phyloP scores from a whole-genome alignment of 225 moss, liverwort and hornwort genomes.

The Physcomitrium patens region DNA sequence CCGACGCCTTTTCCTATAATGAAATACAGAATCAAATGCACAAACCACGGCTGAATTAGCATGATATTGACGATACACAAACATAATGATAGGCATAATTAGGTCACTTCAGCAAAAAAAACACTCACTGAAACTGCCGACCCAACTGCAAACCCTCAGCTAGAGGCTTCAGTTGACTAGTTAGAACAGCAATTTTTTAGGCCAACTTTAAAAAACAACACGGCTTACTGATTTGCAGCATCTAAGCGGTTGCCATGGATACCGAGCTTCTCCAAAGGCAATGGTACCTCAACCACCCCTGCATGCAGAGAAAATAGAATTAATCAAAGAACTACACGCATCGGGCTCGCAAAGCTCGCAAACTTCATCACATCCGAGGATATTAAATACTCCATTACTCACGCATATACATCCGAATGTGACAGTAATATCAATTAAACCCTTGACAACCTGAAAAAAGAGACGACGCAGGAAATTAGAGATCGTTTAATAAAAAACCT shows the following conservation, averaged over 20 bases:
- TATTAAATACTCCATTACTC: not conserved
- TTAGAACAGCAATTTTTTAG: not conserved
- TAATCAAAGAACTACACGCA: slow-evolving; percentile 13
- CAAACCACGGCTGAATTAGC: slow-evolving; percentile 5
- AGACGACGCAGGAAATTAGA: too few relatives aligned
- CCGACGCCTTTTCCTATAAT: slow-evolving; percentile 73
- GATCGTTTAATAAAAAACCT: not conserved
- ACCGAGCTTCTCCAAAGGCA: slow-evolving; percentile 64
- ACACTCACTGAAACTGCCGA: not conserved
- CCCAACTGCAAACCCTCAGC: not conserved
- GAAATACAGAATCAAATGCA: slow-evolving; percentile 12
- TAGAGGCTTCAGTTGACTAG: not conserved
- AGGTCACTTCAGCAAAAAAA: slow-evolving; percentile 1
- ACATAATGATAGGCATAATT: not conserved
- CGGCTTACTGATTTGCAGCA: slow-evolving; percentile 56
- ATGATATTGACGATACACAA: not conserved
- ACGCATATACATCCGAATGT: too few relatives aligned
- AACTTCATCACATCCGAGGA: not conserved
- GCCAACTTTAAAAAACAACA: not conserved
- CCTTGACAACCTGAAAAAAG: too few relatives aligned
- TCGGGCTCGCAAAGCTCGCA: not conserved
- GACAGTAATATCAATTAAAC: too few relatives aligned
- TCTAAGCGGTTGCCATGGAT: slow-evolving; percentile 45
- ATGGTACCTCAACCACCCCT: slow-evolving; percentile 50
- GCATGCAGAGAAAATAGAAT: slow-evolving; percentile 12